Percentiles rank a stretch among this genome's conserved stretches.
phyloP scores from a whole-genome alignment of 2,329 filamentous ascomycete genomes.

The Pseudogymnoascus sp. region DNA sequence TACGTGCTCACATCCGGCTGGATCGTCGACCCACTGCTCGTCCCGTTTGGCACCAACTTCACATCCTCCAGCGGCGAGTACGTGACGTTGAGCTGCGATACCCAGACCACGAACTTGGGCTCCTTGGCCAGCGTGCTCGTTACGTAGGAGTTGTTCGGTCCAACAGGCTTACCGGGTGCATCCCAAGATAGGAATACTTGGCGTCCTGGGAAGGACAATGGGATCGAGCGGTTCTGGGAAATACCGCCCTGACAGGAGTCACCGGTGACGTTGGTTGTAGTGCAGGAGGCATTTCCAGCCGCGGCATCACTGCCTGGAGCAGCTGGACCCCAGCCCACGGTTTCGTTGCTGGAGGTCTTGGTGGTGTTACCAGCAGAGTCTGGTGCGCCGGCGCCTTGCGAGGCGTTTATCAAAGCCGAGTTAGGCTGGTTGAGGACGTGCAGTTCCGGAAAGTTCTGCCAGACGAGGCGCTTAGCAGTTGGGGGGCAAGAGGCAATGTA shows the following conservation, averaged over 20 bases:
- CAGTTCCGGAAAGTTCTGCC: slow-evolving; percentile 77
- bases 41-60: slow-evolving; percentile 30
- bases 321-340: slow-evolving; percentile 44
- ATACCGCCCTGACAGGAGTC: slow-evolving; percentile 58
- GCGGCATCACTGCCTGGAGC: slow-evolving; percentile 31
- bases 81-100: slow-evolving; percentile 68
- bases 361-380: slow-evolving; percentile 29
- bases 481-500: slow-evolving; percentile 71
- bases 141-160: slow-evolving; percentile 76
- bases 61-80: slow-evolving; percentile 54
- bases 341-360: slow-evolving; percentile 54
- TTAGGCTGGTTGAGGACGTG: slow-evolving; percentile 71
- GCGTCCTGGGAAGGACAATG: slow-evolving; percentile 67
- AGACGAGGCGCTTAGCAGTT: slow-evolving; percentile 65
- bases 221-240: slow-evolving; percentile 58
- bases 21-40: slow-evolving; percentile 43
- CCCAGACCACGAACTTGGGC: slow-evolving; percentile 67
- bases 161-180: slow-evolving; percentile 55
- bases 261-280: slow-evolving; percentile 46
- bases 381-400: neutral
- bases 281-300: slow-evolving; percentile 43
- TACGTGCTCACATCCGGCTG: slow-evolving; percentile 66
- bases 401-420: slow-evolving; percentile 55
- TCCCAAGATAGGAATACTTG: slow-evolving; percentile 69
- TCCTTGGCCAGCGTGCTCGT: slow-evolving; percentile 51